Evolutionary conservation across 805 yeast species (phyloP), one percentile per base, ranked within the genome.

Genomic region (Candida manassasensis): DNA sequence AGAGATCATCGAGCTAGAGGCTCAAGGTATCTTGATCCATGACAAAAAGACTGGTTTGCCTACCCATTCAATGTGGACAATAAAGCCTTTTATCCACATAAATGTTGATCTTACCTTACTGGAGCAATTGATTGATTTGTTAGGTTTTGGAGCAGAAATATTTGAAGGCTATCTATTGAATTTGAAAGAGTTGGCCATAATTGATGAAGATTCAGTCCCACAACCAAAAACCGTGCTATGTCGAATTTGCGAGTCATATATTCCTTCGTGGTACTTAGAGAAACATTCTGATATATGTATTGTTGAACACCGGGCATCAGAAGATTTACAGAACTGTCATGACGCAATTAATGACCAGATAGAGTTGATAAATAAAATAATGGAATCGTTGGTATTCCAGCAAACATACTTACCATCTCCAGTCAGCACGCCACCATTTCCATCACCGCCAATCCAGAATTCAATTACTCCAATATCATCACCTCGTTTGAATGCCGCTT

Each of bases 241-340:
- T 57, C 73, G 96, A 32, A 88, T 93, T 18, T 93, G 99, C 59
- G 99, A 93, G 52, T 78, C 79, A 19, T 74, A 74, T 32, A 79
- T 88, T n/a, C 96, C 95, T 3, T 84, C 88, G 3, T 93, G 98
- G 98, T 93, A 95, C 83, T 67, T 93, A 26, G 98, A 90, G 48
- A 73, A 81, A 33, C 99, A 93, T 59, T 81, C 90, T 1, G 93
- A 88, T 50, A 63, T 84, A 31, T 93, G 99, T 49, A 67, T 84
- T 19, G 74, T 85, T 22, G 97, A 89, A 55, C 95, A 88, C 59
- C 74, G 79, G 48, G 75, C 84, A 8, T 88, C 81, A 50, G 88
- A 87, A 45, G 79, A 80, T 21, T 77, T 90, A 7, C 85, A 83
- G 50, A 47, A 69, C 22, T 65, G 79, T 30, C 96, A 90, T 45